Evolutionary conservation across 139 green algal species (phyloP), one percentile per base, ranked within the genome.

Genomic region (Chlorella sorokiniana): DNA sequence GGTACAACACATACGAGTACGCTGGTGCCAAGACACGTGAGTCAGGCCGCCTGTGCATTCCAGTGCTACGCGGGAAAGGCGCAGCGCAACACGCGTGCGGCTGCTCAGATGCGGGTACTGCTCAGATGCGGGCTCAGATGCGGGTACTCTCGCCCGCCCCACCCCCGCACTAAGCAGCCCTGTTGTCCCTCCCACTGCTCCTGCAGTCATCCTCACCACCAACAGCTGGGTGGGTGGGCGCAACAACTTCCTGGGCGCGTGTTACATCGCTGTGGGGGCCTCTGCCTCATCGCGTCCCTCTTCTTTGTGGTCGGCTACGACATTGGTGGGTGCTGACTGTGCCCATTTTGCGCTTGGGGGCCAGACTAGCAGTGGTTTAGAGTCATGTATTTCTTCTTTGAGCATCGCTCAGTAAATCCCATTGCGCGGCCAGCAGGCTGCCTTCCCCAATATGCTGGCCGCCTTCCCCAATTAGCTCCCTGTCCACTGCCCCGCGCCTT

Each of bases 1-100:
- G 82, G 22, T 97, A 95, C 83, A 96, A 97, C 83, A 94, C 86
- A 0, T 97, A 97, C 80, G 54, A 29, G 37, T 95, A 85, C 63
- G 76, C 63, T 41, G 91, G 92, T 29, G 40, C 72, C 44, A 96
- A 96, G 84, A 38, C 51, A 25, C 33, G 35, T 76, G 64, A 29
- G 56, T 65, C 6, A 65, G 18, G 23, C n/a, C 18, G 56, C 16
- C n/a, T 59, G 48, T 25, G 16, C 11, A 16, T 16, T 59, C 14
- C 16, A 16, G 48, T 59, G 11, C 11, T n/a, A n/a, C n/a, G n/a
- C n/a, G n/a, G n/a, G n/a, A n/a, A n/a, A n/a, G n/a, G n/a, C n/a
- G n/a, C n/a, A n/a, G n/a, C n/a, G n/a, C n/a, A n/a, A n/a, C n/a
- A n/a, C n/a, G n/a, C n/a, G n/a, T n/a, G n/a, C n/a, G n/a, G n/a